Percentiles rank a stretch among this genome's conserved stretches.
phyloP scores from a whole-genome alignment of 768 basidiomycete genomes.

The Pleurotus eryngii region DNA sequence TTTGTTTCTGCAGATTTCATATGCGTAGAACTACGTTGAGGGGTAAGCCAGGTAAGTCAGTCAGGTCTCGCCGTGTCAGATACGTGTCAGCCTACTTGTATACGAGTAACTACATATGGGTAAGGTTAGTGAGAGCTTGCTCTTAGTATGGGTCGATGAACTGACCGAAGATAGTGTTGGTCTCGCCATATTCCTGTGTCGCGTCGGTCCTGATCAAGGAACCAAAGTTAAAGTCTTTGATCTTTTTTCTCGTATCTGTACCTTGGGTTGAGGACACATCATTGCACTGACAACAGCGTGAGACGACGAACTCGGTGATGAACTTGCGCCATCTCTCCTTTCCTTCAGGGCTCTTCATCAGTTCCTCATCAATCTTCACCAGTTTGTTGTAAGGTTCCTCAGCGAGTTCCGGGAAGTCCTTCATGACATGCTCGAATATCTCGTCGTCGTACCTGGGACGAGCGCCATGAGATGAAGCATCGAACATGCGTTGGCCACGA shows the following conservation, averaged over 20 bases:
- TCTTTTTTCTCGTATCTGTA: conserved; percentile 78
- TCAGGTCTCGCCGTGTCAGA: conserved; percentile 10
- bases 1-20: conserved; percentile 80
- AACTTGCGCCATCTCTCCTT: conserved; percentile 92
- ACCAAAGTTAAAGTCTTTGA: conserved; percentile 96
- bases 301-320: conserved; percentile 56
- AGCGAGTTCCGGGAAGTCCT: conserved; percentile 78
- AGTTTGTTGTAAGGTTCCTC: conserved; percentile 44
- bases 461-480: not conserved
- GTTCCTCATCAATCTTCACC: conserved; percentile 76
- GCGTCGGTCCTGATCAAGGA: conserved; percentile 86
- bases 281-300: not conserved
- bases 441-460: conserved; percentile 78
- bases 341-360: conserved; percentile 84
- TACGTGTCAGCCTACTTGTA: conserved; percentile 47
- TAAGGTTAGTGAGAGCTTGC: not conserved
- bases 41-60: not conserved
- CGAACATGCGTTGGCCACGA: conserved; percentile 4
- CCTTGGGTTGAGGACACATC: not conserved
- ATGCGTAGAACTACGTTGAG: conserved; percentile 79
- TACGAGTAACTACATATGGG: conserved; percentile 52
- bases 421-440: conserved; percentile 74
- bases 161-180: conserved; percentile 92
- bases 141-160: conserved; percentile 1
- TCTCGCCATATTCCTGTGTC: conserved; percentile 79